These are phyloP conservation scores for Quillaja saponaria DNA, from an alignment of 306 rosid species.

Conservation along the genomic window DNA sequence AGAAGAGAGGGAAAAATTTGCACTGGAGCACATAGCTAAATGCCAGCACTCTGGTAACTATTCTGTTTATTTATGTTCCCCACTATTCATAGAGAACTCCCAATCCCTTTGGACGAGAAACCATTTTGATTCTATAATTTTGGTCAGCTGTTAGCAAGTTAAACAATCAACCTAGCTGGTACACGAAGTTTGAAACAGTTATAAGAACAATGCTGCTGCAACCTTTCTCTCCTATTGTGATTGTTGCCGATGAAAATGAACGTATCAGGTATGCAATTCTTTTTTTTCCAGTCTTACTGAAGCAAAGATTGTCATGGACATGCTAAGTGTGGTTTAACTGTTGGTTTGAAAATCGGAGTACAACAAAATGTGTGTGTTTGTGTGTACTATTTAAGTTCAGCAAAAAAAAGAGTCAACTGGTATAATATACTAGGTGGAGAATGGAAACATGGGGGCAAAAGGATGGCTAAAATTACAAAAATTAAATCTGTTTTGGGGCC, in stretches of 20 bases:
- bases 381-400: too few species aligned
- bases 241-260: slow-evolving; percentile 95
- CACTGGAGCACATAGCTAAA: slow-evolving; percentile 84
- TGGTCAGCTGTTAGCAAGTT: slow-evolving; percentile 82
- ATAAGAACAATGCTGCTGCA: slow-evolving; percentile 77
- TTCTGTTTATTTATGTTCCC: slow-evolving; percentile 1
- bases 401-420: too few species aligned
- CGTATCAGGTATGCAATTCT: slow-evolving; percentile 63
- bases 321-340: too few species aligned
- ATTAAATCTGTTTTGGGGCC: too few species aligned
- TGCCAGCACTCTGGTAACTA: slow-evolving; percentile 88
- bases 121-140: slow-evolving; percentile 16
- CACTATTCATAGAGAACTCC: slow-evolving; percentile 5
- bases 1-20: slow-evolving; percentile 88
- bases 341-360: too few species aligned
- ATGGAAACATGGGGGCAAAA: too few species aligned
- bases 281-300: too few species aligned
- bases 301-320: too few species aligned
- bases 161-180: slow-evolving; percentile 85
- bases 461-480: too few species aligned
- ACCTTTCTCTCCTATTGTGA: slow-evolving; percentile 89
- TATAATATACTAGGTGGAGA: too few species aligned
- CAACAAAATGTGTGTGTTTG: too few species aligned
- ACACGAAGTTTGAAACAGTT: slow-evolving; percentile 68
- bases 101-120: slow-evolving; percentile 18